These are phyloP conservation scores for Agaricus sinodeliciosus DNA, from an alignment of 768 basidiomycete species.

Conservation along the genomic window DNA sequence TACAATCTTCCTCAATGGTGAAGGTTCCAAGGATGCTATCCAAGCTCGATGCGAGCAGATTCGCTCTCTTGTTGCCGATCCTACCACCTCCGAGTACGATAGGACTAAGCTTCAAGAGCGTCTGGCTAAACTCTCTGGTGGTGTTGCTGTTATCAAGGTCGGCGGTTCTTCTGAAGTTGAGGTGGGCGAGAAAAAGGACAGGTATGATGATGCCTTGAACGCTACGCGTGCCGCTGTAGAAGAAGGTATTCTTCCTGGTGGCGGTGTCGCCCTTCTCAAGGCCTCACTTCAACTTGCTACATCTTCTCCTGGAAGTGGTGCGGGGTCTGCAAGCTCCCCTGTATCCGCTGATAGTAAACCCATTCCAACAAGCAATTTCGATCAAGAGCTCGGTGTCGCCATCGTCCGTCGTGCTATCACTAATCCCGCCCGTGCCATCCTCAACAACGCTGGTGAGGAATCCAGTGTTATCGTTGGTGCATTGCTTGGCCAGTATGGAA, in stretches of 20 bases:
- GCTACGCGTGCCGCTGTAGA: constrained; percentile 98
- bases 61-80: constrained; percentile 72
- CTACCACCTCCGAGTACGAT: constrained; percentile 90
- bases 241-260: constrained; percentile 97
- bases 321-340: constrained; percentile 42
- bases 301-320: constrained; percentile 35
- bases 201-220: constrained; percentile 94
- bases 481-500: constrained; percentile 61
- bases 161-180: constrained; percentile 93
- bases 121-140: constrained; percentile 91
- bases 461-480: constrained; percentile 89
- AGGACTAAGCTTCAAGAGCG: constrained; percentile 93
- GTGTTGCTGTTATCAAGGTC: constrained; percentile 98
- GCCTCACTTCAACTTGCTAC: constrained; percentile 69
- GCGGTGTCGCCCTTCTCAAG: constrained; percentile 90
- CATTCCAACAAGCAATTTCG: constrained; percentile 85
- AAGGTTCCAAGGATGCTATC: constrained; percentile 85
- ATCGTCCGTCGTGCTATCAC: constrained; percentile 87
- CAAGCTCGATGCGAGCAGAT: constrained; percentile 95
- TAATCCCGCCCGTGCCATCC: constrained; percentile 81
- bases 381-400: constrained; percentile 91
- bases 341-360: constrained; percentile 53
- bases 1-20: constrained; percentile 92
- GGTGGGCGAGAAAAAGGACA: constrained; percentile 98
- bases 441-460: constrained; percentile 93